Base-by-base conservation (phyloP, 2,329 filamentous ascomycete genomes). In the Botryosphaeria dothidea region DNA sequence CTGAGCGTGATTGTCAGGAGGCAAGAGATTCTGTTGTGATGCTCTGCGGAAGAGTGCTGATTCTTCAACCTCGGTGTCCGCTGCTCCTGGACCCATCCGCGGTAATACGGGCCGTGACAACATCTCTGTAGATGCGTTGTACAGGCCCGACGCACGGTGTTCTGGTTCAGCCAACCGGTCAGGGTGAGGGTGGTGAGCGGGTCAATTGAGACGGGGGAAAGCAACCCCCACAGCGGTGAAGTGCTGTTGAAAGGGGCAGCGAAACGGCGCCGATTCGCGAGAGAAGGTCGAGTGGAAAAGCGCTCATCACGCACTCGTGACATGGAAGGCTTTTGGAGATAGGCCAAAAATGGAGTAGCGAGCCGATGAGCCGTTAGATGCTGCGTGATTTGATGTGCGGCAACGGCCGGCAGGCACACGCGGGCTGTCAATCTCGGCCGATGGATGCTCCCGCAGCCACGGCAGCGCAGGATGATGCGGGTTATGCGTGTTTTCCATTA, bases 321-420 rank as follows among this genome's bases (percentile, higher is more conserved):
- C 56, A 46, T 29, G 5, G 19, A 60, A 60, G 36, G 27, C 25
- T 46, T 60, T 46, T 45, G 54, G 19, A 45, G 38, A 21, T 17
- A n/a, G 29, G 27, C 38, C 29, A 25, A 46, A 60, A 60, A 46
- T 46, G 56, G 56, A 60, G 38, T 29, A 45, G 27, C 21, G 56
- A 45, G 56, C 56, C 38, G 41, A 46, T 60, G 56, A 48, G 56
- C 56, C 56, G 46, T 60, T 48, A 46, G 38, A 46, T 48, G 15
- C 41, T 60, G 56, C 56, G 56, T 60, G 56, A 60, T 60, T 60
- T 48, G 56, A 34, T 31, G 54, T 45, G 21, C 56, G 56, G 56
- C 56, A 46, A 48, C 56, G 41, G 56, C 54, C 52, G 34, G 7
- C 34, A n/a, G 52, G 21, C 15, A 15, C 21, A 13, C n/a, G n/a